Conservation (phyloP, 805 yeast species). For the Pichia pseudocactophila region DNA sequence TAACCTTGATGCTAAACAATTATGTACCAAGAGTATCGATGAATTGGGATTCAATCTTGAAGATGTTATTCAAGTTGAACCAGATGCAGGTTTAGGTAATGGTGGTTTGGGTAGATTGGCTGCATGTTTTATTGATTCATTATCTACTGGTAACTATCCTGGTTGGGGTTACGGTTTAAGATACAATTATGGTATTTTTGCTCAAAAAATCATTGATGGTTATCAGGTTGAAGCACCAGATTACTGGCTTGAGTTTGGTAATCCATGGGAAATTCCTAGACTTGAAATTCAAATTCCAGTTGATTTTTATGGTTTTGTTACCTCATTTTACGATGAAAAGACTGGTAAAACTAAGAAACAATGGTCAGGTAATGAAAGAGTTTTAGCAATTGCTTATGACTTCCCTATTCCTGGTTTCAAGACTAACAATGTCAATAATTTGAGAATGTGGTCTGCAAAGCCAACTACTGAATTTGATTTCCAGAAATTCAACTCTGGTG, state of each 20-base stretch:
- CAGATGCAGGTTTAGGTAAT: constrained; percentile 91
- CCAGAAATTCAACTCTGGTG: constrained; percentile 84
- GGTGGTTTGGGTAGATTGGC: constrained; percentile 95
- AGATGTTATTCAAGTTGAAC: constrained; percentile 77
- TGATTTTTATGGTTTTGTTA: constrained; percentile 79
- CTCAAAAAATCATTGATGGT: constrained; percentile 83
- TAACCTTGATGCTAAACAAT: constrained; percentile 60
- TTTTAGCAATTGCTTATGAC: constrained; percentile 83
- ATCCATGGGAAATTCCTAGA: constrained; percentile 92
- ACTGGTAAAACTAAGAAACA: constrained; percentile 50
- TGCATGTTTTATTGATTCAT: constrained; percentile 86
- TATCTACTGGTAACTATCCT: constrained; percentile 77
- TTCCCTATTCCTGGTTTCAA: constrained; percentile 89
- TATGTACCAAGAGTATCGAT: constrained; percentile 45
- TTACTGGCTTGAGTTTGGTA: constrained; percentile 81
- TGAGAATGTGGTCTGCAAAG: constrained; percentile 82
- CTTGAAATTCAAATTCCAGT: constrained; percentile 82
- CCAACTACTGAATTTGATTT: constrained; percentile 91
- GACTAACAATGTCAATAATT: constrained; percentile 75
- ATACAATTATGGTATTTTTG: constrained; percentile 88
- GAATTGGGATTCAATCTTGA: constrained; percentile 84
- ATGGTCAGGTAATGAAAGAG: constrained; percentile 88
- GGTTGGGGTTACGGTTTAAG: constrained; percentile 97
- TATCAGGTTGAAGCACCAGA: constrained; percentile 93
- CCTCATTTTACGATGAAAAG: constrained; percentile 41